Conservation (phyloP, 441 rosid species). For the Mallotus japonicus region DNA sequence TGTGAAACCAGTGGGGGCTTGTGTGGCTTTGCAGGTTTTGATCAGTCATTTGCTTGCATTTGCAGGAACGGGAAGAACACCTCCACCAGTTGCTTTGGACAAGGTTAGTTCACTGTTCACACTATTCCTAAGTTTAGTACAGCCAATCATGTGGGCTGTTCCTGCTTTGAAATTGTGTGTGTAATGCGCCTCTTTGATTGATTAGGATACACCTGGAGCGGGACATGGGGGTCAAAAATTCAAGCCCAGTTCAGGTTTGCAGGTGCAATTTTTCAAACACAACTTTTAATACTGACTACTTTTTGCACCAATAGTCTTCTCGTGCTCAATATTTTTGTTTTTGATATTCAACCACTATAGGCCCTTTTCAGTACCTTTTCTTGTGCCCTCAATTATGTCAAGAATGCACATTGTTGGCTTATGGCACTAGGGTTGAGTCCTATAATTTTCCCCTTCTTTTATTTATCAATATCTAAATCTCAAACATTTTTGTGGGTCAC, state of each 20-base stretch:
- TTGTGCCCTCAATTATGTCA: constrained; percentile 9
- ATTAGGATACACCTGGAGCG: constrained; percentile 51
- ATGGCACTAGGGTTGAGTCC: not conserved
- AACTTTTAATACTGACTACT: constrained; percentile 13
- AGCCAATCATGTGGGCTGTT: constrained; percentile 3
- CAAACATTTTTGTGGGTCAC: too few relatives aligned
- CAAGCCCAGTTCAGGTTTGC: constrained; percentile 34
- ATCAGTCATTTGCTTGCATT: constrained; percentile 64
- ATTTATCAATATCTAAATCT: too few relatives aligned
- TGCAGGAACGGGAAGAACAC: constrained; percentile 54
- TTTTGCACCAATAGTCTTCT: constrained; percentile 29
- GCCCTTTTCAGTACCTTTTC: constrained; percentile 7
- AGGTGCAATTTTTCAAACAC: constrained; percentile 42
- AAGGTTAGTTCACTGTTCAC: constrained; percentile 41
- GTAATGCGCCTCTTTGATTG: constrained; percentile 14
- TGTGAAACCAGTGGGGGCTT: constrained; percentile 69
- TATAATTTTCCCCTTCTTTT: too few relatives aligned
- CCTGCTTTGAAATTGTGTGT: not conserved
- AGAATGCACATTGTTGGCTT: not conserved
- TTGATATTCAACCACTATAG: not conserved
- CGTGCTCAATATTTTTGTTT: not conserved
- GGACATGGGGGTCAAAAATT: constrained; percentile 42
- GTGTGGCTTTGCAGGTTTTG: constrained; percentile 62
- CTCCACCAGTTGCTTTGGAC: constrained; percentile 50
- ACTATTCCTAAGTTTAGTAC: not conserved